phyloP scores from a whole-genome alignment of 495 filamentous ascomycete species.

The Entonaema liquescens region DNA sequence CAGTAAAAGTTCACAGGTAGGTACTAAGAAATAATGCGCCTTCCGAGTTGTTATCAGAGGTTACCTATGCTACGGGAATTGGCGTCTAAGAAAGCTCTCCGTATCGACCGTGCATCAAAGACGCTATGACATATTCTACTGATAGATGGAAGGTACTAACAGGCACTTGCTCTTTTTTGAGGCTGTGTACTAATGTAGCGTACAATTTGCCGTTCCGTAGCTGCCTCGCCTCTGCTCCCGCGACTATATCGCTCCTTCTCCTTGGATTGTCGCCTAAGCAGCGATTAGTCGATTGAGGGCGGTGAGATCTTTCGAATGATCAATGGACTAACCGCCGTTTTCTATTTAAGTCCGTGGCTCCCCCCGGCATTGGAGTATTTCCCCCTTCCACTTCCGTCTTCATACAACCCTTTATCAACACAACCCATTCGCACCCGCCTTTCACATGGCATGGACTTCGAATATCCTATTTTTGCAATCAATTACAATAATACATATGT shows the following conservation, averaged over 20 bases:
- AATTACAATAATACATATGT: too few relatives aligned
- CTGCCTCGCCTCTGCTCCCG: neutral
- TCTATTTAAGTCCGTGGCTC: neutral
- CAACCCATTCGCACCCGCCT: too few relatives aligned
- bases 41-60: neutral
- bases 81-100: neutral
- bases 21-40: too few relatives aligned
- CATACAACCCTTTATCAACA: neutral
- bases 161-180: neutral
- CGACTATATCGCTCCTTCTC: neutral
- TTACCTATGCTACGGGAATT: neutral
- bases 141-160: neutral
- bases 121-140: neutral
- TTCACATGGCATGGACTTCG: too few relatives aligned
- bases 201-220: neutral
- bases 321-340: neutral
- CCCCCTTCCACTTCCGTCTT: neutral
- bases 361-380: neutral
- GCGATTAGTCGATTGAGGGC: neutral
- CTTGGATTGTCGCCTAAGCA: neutral
- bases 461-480: too few relatives aligned
- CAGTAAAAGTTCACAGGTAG: too few relatives aligned
- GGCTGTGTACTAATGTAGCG: neutral
- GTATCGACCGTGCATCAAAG: neutral
- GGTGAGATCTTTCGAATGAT: neutral